These are phyloP conservation scores for Cadophora sp. DNA, from an alignment of 2,329 filamentous ascomycete genomes.

Conservation along the genomic window DNA sequence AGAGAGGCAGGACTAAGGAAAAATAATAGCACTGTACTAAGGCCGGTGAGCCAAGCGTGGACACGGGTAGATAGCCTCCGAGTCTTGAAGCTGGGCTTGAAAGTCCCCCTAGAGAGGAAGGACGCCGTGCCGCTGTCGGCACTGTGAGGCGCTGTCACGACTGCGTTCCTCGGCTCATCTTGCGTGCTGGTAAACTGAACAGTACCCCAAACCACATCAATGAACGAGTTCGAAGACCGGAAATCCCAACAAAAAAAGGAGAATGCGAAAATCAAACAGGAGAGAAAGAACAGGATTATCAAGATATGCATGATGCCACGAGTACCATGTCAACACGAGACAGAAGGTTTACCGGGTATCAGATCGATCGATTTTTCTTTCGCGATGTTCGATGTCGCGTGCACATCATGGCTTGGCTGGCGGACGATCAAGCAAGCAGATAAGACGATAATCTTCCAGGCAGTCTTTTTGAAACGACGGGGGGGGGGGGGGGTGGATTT, in stretches of 20 bases:
- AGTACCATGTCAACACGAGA: too few species aligned
- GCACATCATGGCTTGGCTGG: neutral
- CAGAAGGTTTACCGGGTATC: too few species aligned
- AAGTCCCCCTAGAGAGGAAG: neutral
- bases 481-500: too few species aligned
- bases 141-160: neutral
- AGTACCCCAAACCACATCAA: too few species aligned
- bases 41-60: neutral
- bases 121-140: neutral
- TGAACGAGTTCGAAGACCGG: too few species aligned
- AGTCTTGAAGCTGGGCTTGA: neutral
- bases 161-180: neutral
- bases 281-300: too few species aligned
- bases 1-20: neutral
- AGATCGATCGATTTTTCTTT: neutral
- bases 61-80: too few species aligned
- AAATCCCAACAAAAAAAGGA: too few species aligned
- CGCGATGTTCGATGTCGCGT: neutral
- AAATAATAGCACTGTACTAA: neutral
- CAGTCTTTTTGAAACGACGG: neutral
- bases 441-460: neutral
- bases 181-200: too few species aligned
- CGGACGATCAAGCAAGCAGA: neutral
- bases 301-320: too few species aligned
- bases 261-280: too few species aligned